Percentiles rank a stretch among this genome's conserved stretches.
Evolutionary conservation across 805 yeast genomes (phyloP).

Genomic region (Candida gorgasii): DNA sequence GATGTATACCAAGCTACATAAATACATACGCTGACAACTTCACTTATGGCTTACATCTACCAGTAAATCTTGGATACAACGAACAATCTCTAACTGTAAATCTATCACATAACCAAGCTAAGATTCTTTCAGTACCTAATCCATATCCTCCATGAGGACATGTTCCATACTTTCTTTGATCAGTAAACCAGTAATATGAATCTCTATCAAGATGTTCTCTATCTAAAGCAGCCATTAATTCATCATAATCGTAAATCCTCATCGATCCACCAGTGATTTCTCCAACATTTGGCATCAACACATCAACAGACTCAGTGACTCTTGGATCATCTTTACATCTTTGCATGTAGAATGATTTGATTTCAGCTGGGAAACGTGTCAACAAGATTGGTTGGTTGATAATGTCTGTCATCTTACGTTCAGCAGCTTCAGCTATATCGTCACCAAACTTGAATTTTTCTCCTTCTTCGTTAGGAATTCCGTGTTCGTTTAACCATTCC

Average conservation of each 20-base stretch:
- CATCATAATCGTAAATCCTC: conserved; percentile 86
- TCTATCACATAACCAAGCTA: conserved; percentile 98
- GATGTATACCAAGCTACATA: too few species aligned
- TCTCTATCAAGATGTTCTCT: conserved; percentile 85
- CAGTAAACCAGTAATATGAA: conserved; percentile 94
- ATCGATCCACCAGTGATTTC: conserved; percentile 99
- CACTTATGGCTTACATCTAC: conserved; percentile 89
- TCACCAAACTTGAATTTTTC: conserved; percentile 94
- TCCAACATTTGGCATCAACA: conserved; percentile 98
- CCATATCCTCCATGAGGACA: conserved; percentile 99
- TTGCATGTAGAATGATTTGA: conserved; percentile 98
- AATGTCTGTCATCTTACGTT: conserved; percentile 96
- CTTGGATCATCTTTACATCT: conserved; percentile 86
- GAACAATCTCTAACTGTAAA: conserved; percentile 98
- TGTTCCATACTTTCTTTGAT: conserved; percentile 95
- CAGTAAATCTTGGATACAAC: conserved; percentile 95
- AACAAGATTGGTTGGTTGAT: conserved; percentile 91
- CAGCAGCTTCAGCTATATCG: conserved; percentile 99
- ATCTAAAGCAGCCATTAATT: conserved; percentile 84
- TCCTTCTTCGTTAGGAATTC: conserved; percentile 92
- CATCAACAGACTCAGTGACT: conserved; percentile 98
- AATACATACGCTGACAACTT: too few species aligned
- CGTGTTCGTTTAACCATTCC: conserved; percentile 95
- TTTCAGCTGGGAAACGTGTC: conserved; percentile 93
- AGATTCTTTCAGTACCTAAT: conserved; percentile 94